Percentiles rank a stretch among this genome's conserved stretches.
Conservation (phyloP, 2,329 filamentous ascomycete species). For the Esteya vermicola region DNA sequence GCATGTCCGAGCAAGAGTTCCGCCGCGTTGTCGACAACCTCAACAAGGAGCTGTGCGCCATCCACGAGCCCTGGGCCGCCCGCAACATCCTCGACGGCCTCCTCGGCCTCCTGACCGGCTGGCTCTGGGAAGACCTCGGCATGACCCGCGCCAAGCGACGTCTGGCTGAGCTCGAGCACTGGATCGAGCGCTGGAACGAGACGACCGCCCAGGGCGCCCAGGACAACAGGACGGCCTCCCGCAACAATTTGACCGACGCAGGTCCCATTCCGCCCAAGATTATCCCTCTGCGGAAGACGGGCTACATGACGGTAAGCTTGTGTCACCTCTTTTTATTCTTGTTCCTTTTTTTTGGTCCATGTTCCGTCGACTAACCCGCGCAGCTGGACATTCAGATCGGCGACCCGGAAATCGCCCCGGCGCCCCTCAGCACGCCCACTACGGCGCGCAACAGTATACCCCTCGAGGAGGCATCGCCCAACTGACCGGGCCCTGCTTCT, state of each 20-base stretch:
- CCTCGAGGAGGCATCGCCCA: neutral
- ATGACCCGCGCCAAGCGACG: slow-evolving; percentile 60
- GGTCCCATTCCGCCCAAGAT: slow-evolving; percentile 11
- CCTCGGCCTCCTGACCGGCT: slow-evolving; percentile 73
- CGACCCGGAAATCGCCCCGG: slow-evolving; percentile 12
- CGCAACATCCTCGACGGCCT: slow-evolving; percentile 69
- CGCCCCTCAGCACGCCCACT: slow-evolving; percentile 10
- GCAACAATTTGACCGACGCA: slow-evolving; percentile 3
- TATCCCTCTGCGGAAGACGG: slow-evolving; percentile 12
- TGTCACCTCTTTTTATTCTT: too few relatives aligned
- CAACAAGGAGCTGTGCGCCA: slow-evolving; percentile 61
- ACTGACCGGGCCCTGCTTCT: neutral
- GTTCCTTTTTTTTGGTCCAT: too few relatives aligned
- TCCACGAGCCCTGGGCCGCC: slow-evolving; percentile 64
- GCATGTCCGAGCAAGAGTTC: slow-evolving; percentile 77
- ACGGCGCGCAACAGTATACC: slow-evolving; percentile 5
- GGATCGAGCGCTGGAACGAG: slow-evolving; percentile 77
- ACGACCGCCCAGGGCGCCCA: slow-evolving; percentile 34
- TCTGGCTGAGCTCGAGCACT: slow-evolving; percentile 57
- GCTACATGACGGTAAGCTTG: slow-evolving; percentile 14
- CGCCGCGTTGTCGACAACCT: slow-evolving; percentile 66
- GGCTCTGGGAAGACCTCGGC: slow-evolving; percentile 88
- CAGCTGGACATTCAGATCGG: slow-evolving; percentile 14
- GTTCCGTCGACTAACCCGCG: neutral
- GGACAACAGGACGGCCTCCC: slow-evolving; percentile 3